Conservation (phyloP, 2,329 filamentous ascomycete species). For the Bipolaris cookei region DNA sequence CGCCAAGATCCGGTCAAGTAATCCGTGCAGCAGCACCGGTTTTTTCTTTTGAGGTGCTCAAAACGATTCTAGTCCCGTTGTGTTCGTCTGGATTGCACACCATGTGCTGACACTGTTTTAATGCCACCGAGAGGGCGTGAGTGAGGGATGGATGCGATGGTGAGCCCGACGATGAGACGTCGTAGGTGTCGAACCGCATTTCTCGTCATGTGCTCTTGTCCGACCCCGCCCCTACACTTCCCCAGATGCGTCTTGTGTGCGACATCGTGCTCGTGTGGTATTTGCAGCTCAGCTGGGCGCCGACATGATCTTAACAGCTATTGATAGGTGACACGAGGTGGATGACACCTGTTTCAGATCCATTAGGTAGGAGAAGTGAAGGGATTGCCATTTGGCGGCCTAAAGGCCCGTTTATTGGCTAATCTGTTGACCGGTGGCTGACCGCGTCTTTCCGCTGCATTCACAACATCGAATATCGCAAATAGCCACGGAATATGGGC, state of each 20-base stretch:
- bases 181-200: neutral
- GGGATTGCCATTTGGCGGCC: slow-evolving; percentile 12
- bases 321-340: slow-evolving; percentile 11
- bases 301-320: slow-evolving; percentile 4
- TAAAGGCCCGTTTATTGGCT: slow-evolving; percentile 17
- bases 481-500: neutral
- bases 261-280: slow-evolving; percentile 8
- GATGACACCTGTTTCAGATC: slow-evolving; percentile 13
- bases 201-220: neutral
- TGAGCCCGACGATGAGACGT: neutral
- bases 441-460: neutral
- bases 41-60: slow-evolving; percentile 2
- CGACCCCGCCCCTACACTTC: slow-evolving; percentile 12
- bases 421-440: slow-evolving; percentile 16
- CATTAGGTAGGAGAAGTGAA: slow-evolving; percentile 6
- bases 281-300: slow-evolving; percentile 4
- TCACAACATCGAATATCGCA: neutral
- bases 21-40: slow-evolving; percentile 4
- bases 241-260: slow-evolving; percentile 2
- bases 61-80: neutral
- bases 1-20: slow-evolving; percentile 19
- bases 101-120: neutral
- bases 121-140: neutral
- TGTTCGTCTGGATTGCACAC: neutral
- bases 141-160: neutral